phyloP scores from a whole-genome alignment of 345 rosid genomes.

The Limnanthes douglasii region DNA sequence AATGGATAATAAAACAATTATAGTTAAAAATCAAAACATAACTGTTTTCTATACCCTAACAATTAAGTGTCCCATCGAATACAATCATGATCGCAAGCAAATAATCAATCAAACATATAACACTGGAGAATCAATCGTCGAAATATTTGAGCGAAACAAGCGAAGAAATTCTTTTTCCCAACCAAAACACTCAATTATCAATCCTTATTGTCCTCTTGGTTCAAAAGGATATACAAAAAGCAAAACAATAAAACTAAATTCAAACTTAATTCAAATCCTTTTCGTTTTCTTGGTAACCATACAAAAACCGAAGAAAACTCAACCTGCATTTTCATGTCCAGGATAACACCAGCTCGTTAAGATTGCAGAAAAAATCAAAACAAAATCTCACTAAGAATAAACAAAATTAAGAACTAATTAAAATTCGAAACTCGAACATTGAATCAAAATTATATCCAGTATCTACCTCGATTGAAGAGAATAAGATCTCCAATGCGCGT shows the following conservation, averaged over 20 bases:
- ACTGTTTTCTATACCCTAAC: no score
- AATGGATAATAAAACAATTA: no score
- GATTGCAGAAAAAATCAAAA: not conserved
- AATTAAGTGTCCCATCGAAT: no score
- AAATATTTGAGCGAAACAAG: not conserved
- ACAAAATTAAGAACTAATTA: no score
- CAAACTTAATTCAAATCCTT: not conserved
- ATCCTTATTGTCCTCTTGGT: not conserved
- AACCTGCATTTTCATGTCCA: constrained; percentile 13
- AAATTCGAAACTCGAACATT: no score
- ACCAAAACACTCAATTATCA: not conserved
- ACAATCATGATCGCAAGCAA: no score
- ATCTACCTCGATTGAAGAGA: no score
- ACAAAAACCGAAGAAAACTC: constrained; percentile 7
- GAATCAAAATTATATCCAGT: no score
- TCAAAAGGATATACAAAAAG: not conserved
- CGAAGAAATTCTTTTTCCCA: not conserved
- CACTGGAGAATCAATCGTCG: not conserved
- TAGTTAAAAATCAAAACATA: no score
- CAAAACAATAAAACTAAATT: not conserved
- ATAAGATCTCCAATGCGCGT: constrained; percentile 21
- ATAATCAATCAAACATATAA: not conserved
- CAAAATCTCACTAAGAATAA: not conserved
- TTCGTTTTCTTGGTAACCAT: constrained; percentile 10
- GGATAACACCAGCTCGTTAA: constrained; percentile 3